These are phyloP conservation scores for Lathyrus aphaca DNA, from an alignment of 306 rosid species.

Conservation along the genomic window DNA sequence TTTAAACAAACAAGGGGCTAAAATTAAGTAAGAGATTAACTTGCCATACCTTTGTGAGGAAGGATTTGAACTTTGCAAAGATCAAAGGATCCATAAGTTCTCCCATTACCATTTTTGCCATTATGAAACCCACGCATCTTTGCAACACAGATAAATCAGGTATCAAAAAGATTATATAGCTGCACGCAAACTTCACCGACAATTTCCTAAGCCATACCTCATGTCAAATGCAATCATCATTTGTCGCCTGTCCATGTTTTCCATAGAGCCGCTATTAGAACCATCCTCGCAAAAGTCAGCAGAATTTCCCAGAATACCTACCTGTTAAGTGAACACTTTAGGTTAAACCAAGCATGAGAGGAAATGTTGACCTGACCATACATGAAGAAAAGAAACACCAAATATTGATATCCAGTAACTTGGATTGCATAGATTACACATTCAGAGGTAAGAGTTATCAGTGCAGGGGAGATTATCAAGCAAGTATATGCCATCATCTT, in stretches of 20 bases:
- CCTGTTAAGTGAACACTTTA: slow-evolving; percentile 53
- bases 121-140: slow-evolving; percentile 92
- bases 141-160: slow-evolving; percentile 42
- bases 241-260: slow-evolving; percentile 78
- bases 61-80: slow-evolving; percentile 75
- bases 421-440: slow-evolving; percentile 30
- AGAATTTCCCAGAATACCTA: slow-evolving; percentile 92
- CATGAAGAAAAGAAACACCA: slow-evolving; percentile 41
- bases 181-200: slow-evolving; percentile 28
- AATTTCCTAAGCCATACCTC: slow-evolving; percentile 60
- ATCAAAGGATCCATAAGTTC: slow-evolving; percentile 92
- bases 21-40: slow-evolving; percentile 24
- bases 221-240: slow-evolving; percentile 99
- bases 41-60: slow-evolving; percentile 77
- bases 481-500: neutral
- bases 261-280: slow-evolving; percentile 53
- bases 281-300: slow-evolving; percentile 76
- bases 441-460: slow-evolving; percentile 25
- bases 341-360: slow-evolving; percentile 31
- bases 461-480: slow-evolving; percentile 27
- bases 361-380: slow-evolving; percentile 28
- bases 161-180: slow-evolving; percentile 43
- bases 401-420: slow-evolving; percentile 29
- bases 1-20: slow-evolving; percentile 29
- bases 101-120: slow-evolving; percentile 92